Conservation (phyloP, 495 filamentous ascomycete species). For the Tuber calosporum region DNA sequence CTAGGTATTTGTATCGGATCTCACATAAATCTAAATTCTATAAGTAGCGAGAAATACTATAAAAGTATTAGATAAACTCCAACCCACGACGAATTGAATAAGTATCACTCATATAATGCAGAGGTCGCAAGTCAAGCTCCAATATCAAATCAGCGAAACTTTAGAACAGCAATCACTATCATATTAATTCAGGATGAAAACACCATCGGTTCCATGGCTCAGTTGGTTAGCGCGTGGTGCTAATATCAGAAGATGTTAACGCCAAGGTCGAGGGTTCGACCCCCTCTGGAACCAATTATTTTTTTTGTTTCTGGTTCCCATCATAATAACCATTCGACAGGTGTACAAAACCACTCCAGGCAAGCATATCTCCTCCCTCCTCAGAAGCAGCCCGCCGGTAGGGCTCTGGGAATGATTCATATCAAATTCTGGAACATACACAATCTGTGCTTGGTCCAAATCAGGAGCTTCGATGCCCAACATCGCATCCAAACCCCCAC, state of each 20-base stretch:
- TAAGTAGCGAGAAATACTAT: not conserved
- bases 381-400: not conserved
- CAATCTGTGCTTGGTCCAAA: no score
- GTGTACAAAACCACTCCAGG: not conserved
- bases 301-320: not conserved
- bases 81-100: not conserved
- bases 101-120: not conserved
- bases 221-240: constrained; percentile 31
- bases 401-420: not conserved
- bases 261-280: constrained; percentile 33
- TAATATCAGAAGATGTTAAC: constrained; percentile 25
- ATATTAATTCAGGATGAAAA: not conserved
- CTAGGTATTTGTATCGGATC: no score
- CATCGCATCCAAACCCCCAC: not conserved
- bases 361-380: not conserved
- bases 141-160: not conserved
- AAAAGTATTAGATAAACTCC: not conserved
- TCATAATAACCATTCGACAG: not conserved
- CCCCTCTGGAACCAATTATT: constrained; percentile 27
- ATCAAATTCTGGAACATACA: no score
- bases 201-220: constrained; percentile 22
- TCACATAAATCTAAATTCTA: not conserved
- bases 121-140: not conserved
- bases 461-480: no score
- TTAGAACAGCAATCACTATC: not conserved